Evolutionary conservation across 2,329 filamentous ascomycete species (phyloP).

Genomic region (Eutypella sp.): DNA sequence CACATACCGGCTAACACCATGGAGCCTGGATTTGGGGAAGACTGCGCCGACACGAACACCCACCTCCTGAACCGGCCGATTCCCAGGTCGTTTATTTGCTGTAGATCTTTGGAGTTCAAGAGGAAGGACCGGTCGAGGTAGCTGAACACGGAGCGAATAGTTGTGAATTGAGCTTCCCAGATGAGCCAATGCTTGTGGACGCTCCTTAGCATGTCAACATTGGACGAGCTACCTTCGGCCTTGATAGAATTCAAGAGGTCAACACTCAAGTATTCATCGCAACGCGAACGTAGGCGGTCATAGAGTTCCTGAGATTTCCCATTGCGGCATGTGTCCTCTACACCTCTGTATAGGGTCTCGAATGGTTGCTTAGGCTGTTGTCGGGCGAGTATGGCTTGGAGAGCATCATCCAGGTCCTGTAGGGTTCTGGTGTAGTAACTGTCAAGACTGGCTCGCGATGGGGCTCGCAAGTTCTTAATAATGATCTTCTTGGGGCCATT

Average conservation of each 20-base stretch:
- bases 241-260: conserved; percentile 53
- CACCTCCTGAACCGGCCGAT: conserved; percentile 68
- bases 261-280: conserved; percentile 62
- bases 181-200: conserved; percentile 60
- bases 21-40: conserved; percentile 28
- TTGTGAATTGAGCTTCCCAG: conserved; percentile 74
- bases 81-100: conserved; percentile 76
- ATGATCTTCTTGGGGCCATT: conserved; percentile 77
- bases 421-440: conserved; percentile 75
- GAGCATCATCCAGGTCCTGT: conserved; percentile 66
- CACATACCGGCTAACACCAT: conserved; percentile 59
- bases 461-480: conserved; percentile 82
- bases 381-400: conserved; percentile 64
- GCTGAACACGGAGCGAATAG: conserved; percentile 84
- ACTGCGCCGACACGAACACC: conserved; percentile 36
- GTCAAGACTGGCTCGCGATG: conserved; percentile 56
- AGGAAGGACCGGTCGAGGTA: conserved; percentile 90
- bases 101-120: conserved; percentile 62
- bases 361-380: conserved; percentile 55
- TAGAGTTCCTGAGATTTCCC: conserved; percentile 66
- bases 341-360: conserved; percentile 82
- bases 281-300: conserved; percentile 58
- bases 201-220: conserved; percentile 58
- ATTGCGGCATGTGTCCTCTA: conserved; percentile 85
- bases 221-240: conserved; percentile 43